A percentile compares a stretch with the other conserved stretches of the same genome.
These are phyloP conservation scores for Cotoneaster glaucophyllus DNA, from an alignment of 306 rosid genomes.

Conservation along the genomic window DNA sequence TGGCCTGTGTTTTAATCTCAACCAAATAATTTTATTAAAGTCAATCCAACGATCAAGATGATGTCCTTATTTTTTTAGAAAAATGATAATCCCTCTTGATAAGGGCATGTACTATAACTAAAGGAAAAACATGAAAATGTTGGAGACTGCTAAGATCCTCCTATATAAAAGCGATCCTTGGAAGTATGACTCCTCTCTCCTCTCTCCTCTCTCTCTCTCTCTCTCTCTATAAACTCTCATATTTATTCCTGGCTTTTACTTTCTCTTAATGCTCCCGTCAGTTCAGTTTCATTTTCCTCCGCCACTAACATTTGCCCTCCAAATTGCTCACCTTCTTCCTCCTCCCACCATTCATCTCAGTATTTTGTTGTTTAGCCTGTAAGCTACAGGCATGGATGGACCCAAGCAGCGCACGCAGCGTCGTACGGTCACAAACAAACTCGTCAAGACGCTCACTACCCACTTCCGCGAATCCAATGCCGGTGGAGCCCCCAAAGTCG, in stretches of 20 bases:
- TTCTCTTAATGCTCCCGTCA: background rate
- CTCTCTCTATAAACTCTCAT: background rate
- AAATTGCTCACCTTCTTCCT: background rate
- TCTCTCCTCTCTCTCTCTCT: background rate
- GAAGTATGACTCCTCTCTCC: background rate
- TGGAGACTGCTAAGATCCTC: slow-evolving; percentile 11
- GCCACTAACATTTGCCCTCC: background rate
- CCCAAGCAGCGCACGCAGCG: slow-evolving; percentile 18
- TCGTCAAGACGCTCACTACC: background rate
- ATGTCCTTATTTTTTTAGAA: too few species aligned
- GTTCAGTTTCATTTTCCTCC: background rate
- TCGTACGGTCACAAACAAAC: slow-evolving; percentile 22
- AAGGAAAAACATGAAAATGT: background rate
- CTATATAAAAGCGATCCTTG: slow-evolving; percentile 20
- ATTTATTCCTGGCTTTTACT: background rate
- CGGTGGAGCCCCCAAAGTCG: slow-evolving; percentile 1
- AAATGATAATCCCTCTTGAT: too few species aligned
- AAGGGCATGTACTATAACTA: background rate
- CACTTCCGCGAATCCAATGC: background rate
- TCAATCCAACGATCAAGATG: too few species aligned
- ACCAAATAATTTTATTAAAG: too few species aligned
- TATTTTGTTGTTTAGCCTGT: background rate
- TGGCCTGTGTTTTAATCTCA: too few species aligned
- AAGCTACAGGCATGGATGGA: background rate
- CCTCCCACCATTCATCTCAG: background rate